Evolutionary conservation across 73 alveolate species (phyloP).

Genomic region (Tetrahymena borealis): DNA sequence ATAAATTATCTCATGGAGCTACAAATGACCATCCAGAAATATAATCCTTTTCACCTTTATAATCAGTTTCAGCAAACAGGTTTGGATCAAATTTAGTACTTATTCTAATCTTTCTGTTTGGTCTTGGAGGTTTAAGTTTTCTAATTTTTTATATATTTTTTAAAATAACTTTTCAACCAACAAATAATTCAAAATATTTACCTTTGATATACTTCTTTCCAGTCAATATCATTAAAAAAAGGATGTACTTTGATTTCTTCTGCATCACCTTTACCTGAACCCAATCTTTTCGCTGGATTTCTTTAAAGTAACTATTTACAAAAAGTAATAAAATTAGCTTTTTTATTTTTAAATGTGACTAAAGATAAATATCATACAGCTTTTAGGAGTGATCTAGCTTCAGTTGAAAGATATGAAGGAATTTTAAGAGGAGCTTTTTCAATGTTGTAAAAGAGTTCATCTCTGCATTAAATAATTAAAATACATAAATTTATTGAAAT

Average conservation of each 20-base stretch:
- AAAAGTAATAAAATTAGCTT: neutral
- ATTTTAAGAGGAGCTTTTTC: conserved; percentile 60
- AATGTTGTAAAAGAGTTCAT: conserved; percentile 69
- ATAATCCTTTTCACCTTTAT: neutral
- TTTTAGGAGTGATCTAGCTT: conserved; percentile 47
- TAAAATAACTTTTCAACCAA: neutral
- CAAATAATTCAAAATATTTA: neutral
- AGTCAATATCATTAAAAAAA: conserved; percentile 65
- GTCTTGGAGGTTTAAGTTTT: conserved; percentile 18
- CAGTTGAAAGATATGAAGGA: conserved; percentile 51
- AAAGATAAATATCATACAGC: conserved; percentile 50
- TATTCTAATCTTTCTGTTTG: conserved; percentile 44
- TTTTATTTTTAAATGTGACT: neutral
- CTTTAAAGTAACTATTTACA: conserved; percentile 66
- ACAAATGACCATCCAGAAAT: neutral
- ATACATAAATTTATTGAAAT: conserved; percentile 4
- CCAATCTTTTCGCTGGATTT: conserved; percentile 88
- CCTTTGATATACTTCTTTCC: conserved; percentile 57
- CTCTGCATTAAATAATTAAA: conserved; percentile 4
- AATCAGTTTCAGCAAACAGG: conserved; percentile 7
- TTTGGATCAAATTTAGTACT: conserved; percentile 33
- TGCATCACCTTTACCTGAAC: conserved; percentile 88
- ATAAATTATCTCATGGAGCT: neutral
- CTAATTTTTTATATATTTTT: neutral
- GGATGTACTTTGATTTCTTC: conserved; percentile 85